These are phyloP conservation scores for Tilletia walkeri DNA, from an alignment of 1,284 basidiomycete genomes.

Conservation along the genomic window DNA sequence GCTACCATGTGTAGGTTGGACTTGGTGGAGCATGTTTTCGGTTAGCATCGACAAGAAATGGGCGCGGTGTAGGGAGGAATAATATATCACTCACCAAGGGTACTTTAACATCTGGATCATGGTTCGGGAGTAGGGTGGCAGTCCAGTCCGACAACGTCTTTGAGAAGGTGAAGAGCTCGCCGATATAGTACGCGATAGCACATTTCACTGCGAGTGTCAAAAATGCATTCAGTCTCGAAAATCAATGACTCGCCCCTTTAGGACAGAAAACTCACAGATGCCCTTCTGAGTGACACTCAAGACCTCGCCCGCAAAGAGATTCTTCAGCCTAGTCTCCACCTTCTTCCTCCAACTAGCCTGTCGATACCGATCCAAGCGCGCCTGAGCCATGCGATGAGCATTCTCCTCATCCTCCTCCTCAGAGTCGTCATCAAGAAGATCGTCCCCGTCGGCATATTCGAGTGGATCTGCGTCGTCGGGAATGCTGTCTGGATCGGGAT, in stretches of 20 bases:
- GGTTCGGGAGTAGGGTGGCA: conserved; percentile 40
- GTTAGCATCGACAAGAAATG: conserved; percentile 33
- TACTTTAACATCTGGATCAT: conserved; percentile 39
- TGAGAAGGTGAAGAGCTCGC: conserved; percentile 86
- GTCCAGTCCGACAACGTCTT: conserved; percentile 58
- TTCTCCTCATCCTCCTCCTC: conserved; percentile 19
- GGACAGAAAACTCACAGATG: conserved; percentile 57
- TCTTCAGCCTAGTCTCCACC: neutral
- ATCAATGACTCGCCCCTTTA: neutral
- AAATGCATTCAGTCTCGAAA: neutral
- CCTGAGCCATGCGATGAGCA: conserved; percentile 3
- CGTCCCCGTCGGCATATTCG: conserved; percentile 33
- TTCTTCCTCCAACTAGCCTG: conserved; percentile 13
- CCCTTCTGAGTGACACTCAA: conserved; percentile 22
- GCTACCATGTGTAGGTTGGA: conserved; percentile 85
- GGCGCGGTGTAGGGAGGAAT: conserved; percentile 58
- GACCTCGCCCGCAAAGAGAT: conserved; percentile 14
- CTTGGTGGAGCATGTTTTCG: conserved; percentile 59
- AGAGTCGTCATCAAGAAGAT: conserved; percentile 33
- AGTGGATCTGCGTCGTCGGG: conserved; percentile 43
- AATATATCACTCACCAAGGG: conserved; percentile 26
- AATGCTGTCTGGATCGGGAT: conserved; percentile 35
- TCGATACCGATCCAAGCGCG: neutral
- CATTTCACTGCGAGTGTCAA: conserved; percentile 76
- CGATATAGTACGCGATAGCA: conserved; percentile 82